phyloP scores from a whole-genome alignment of 2,329 filamentous ascomycete species.

The Hypoxylon sp. region DNA sequence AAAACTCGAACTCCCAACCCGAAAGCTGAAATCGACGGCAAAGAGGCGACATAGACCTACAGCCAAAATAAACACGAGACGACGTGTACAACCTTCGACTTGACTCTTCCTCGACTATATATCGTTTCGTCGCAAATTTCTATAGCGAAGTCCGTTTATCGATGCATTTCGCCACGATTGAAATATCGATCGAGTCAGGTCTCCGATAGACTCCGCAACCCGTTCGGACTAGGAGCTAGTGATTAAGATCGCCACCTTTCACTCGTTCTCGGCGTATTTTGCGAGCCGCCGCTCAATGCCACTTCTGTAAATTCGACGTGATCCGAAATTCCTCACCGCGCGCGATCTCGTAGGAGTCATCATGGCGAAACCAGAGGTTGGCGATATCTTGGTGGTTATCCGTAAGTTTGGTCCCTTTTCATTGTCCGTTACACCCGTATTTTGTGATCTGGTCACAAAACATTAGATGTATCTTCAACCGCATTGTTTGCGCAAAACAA shows the following conservation, averaged over 20 bases:
- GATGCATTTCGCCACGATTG: slow-evolving; percentile 47
- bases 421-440: slow-evolving; percentile 22
- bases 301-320: slow-evolving; percentile 25
- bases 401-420: slow-evolving; percentile 67
- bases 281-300: slow-evolving; percentile 28
- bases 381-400: slow-evolving; percentile 78
- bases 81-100: slow-evolving; percentile 19
- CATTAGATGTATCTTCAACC: slow-evolving; percentile 8
- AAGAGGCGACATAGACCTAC: slow-evolving; percentile 35
- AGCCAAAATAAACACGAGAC: slow-evolving; percentile 32
- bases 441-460: slow-evolving; percentile 19
- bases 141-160: slow-evolving; percentile 26
- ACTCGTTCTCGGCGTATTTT: slow-evolving; percentile 25
- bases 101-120: slow-evolving; percentile 34
- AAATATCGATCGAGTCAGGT: slow-evolving; percentile 50
- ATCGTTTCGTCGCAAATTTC: slow-evolving; percentile 36
- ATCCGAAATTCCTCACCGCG: slow-evolving; percentile 24
- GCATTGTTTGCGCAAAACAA: slow-evolving; percentile 25
- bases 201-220: slow-evolving; percentile 44
- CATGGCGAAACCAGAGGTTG: slow-evolving; percentile 71
- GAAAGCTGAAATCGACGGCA: slow-evolving; percentile 36
- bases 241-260: slow-evolving; percentile 37
- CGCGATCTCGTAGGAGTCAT: slow-evolving; percentile 39
- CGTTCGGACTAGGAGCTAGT: slow-evolving; percentile 40
- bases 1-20: slow-evolving; percentile 38